phyloP scores from a whole-genome alignment of 768 basidiomycete genomes.

The Kwoniella shandongensis region DNA sequence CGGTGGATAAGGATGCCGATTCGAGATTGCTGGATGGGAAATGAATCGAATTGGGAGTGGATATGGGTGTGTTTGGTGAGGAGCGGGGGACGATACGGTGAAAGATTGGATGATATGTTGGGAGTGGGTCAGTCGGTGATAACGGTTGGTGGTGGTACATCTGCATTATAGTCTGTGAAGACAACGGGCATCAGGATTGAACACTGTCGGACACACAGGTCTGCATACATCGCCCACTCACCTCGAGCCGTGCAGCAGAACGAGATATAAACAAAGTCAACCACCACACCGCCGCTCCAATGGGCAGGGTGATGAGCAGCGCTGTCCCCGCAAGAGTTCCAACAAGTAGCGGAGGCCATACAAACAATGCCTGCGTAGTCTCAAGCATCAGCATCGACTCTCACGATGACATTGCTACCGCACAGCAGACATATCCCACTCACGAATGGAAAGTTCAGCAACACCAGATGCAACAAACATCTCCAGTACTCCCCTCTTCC shows the following conservation, averaged over 20 bases:
- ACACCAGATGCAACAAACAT: conserved; percentile 42
- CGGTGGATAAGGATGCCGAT: conserved; percentile 1
- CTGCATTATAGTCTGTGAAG: conserved; percentile 48
- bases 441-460: conserved; percentile 52
- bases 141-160: conserved; percentile 43
- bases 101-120: conserved; percentile 49
- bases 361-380: conserved; percentile 39
- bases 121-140: conserved; percentile 18
- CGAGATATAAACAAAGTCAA: conserved; percentile 49
- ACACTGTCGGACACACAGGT: neutral
- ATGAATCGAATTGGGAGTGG: neutral
- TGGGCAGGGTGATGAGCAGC: conserved; percentile 49
- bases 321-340: conserved; percentile 52
- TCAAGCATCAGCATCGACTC: conserved; percentile 1
- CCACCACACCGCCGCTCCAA: conserved; percentile 52
- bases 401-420: too few relatives aligned
- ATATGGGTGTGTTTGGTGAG: conserved; percentile 14
- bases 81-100: conserved; percentile 37
- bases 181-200: neutral
- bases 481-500: conserved; percentile 40
- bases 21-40: neutral
- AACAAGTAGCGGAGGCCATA: conserved; percentile 51
- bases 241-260: conserved; percentile 50
- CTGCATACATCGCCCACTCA: conserved; percentile 15
- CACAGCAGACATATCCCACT: too few relatives aligned